A percentile compares a stretch with the other conserved stretches of the same genome.
These are phyloP conservation scores for Eruca vesicaria DNA, from an alignment of 441 rosid genomes.

Conservation along the genomic window DNA sequence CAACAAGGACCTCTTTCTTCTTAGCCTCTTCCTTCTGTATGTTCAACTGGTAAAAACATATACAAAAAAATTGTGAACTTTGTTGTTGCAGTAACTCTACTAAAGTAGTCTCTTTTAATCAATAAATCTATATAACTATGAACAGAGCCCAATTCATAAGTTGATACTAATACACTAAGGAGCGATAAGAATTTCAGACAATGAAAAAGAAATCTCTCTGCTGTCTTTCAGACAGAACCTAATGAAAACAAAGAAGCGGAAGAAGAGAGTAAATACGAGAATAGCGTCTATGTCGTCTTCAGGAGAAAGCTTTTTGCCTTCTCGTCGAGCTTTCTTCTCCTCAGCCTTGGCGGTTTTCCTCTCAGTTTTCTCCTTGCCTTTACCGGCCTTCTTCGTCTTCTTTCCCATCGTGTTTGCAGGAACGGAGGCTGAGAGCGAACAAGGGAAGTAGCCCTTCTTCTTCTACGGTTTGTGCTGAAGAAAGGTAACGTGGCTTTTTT, in stretches of 20 bases:
- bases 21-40: slow-evolving; percentile 92
- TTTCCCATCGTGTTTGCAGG: slow-evolving; percentile 55
- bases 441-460: slow-evolving; percentile 7
- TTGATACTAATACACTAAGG: neutral
- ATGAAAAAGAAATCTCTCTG: neutral
- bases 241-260: neutral
- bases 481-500: neutral
- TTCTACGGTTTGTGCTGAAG: neutral
- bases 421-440: slow-evolving; percentile 25
- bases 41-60: slow-evolving; percentile 46
- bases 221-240: neutral
- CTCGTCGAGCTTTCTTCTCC: slow-evolving; percentile 84
- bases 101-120: neutral
- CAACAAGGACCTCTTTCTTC: slow-evolving; percentile 91
- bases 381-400: slow-evolving; percentile 90
- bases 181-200: neutral
- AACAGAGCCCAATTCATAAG: neutral
- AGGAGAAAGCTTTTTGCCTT: slow-evolving; percentile 78
- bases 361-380: slow-evolving; percentile 93
- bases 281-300: slow-evolving; percentile 97
- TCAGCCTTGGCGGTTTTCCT: slow-evolving; percentile 85
- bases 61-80: neutral
- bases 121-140: neutral
- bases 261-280: slow-evolving; percentile 46
- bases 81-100: neutral